A percentile compares a stretch with the other conserved stretches of the same genome.
phyloP scores from a whole-genome alignment of 1,284 basidiomycete species.

The Moesziomyces aphidis region DNA sequence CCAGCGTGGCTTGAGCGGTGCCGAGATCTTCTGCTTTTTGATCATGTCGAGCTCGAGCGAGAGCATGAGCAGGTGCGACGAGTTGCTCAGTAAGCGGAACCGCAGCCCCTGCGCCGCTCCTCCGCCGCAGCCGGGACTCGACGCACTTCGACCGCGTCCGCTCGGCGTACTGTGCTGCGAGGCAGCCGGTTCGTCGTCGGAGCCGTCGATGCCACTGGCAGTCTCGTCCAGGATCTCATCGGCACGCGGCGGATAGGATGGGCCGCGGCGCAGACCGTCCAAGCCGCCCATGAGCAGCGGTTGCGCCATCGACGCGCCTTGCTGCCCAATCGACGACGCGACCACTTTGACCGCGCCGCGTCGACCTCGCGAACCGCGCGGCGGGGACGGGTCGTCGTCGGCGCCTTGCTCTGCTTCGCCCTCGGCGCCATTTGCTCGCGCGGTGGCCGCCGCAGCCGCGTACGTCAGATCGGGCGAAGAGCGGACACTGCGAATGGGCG shows the following conservation, averaged over 20 bases:
- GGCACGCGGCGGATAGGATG: conserved; percentile 42
- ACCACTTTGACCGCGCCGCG: conserved; percentile 52
- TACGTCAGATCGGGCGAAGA: conserved; percentile 51
- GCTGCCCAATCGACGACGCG: conserved; percentile 35
- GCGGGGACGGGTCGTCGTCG: conserved; percentile 16
- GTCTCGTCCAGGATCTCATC: conserved; percentile 27
- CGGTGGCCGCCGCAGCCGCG: conserved; percentile 28
- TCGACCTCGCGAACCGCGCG: conserved; percentile 46
- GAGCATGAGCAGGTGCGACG: conserved; percentile 65
- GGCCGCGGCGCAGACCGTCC: conserved; percentile 34
- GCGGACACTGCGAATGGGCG: conserved; percentile 39
- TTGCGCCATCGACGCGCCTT: conserved; percentile 5
- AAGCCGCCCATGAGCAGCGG: conserved; percentile 21
- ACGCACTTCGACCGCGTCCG: conserved; percentile 19
- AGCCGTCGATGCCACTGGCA: not conserved
- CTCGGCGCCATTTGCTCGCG: conserved; percentile 5
- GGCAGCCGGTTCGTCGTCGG: conserved; percentile 4
- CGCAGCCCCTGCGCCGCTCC: conserved; percentile 27
- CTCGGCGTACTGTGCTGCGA: not conserved
- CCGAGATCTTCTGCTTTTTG: conserved; percentile 63
- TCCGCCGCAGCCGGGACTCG: conserved; percentile 5
- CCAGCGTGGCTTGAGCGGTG: conserved; percentile 64
- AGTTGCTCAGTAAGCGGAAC: conserved; percentile 59
- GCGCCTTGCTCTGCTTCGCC: not conserved
- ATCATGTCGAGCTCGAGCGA: conserved; percentile 66